phyloP scores from a whole-genome alignment of 164 flowering plant genomes.

The Akebia trifoliata region DNA sequence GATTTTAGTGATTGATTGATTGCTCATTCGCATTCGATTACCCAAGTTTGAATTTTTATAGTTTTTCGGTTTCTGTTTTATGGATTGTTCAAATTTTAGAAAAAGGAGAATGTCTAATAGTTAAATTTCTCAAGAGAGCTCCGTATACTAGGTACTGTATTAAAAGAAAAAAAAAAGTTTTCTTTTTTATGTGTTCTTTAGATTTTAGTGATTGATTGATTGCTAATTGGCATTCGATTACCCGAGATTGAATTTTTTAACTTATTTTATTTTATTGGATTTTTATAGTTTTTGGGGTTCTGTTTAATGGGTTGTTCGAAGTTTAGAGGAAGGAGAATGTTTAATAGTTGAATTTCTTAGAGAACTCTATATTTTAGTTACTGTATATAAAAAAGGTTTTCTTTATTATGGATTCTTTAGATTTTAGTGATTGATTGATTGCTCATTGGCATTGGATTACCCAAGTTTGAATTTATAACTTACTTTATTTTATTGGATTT shows the following conservation, averaged over 20 bases:
- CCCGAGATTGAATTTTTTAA: background rate
- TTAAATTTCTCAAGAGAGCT: no score
- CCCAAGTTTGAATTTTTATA: background rate
- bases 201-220: constrained; percentile 1
- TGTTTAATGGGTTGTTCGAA: background rate
- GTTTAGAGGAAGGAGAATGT: no score
- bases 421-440: background rate
- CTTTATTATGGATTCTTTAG: background rate
- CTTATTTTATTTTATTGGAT: background rate
- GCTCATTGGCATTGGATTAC: background rate
- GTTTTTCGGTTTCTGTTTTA: background rate
- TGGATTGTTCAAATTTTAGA: background rate
- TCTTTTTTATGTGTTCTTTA: no score
- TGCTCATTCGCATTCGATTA: background rate
- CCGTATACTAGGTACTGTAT: no score
- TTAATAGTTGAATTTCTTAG: no score
- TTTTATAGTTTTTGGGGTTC: no score
- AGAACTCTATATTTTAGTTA: no score
- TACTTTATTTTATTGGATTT: background rate
- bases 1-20: background rate
- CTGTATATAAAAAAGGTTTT: no score
- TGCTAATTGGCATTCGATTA: background rate
- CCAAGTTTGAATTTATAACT: background rate
- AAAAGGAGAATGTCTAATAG: no score
- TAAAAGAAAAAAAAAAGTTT: no score